Base-by-base conservation (phyloP, 2,329 filamentous ascomycete genomes). In the Leptographium procerum region DNA sequence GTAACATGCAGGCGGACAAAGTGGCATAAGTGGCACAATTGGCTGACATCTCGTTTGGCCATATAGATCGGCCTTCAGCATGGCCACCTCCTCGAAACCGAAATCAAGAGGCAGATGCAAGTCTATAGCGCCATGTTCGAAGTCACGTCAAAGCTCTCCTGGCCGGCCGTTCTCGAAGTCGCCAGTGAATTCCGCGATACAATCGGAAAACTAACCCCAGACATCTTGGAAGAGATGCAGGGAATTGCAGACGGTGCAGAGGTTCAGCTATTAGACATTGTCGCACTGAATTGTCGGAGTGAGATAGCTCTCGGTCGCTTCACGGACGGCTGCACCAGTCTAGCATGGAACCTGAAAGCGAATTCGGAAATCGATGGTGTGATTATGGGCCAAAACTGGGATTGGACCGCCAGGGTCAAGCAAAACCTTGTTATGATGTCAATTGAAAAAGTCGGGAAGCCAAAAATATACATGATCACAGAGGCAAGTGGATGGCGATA, bases 221-320 rank as follows among this genome's bases (percentile, higher is more conserved):
- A 54, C 6, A 47, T 57, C 8, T 26, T 61, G 10, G 66, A 67
- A 19, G 77, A 80, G 61, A 75, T 78, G 63, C 66, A 68, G 56
- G 57, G 57, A 14, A 73, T 84, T 47, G 79, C 81, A 0, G 72
- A 77, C 1, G 81, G 81, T 2, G 72, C 79, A 0, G 67, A 65
- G 0, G 66, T 74, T 9, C 62, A 71, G 0, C 63, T 83, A 1
- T 65, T 78, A 3, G 78, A 82, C 53, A 75, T 84, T 19, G 65
- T 84, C 2, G 78, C 80, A 3, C 67, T 84, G 14, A 84, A 84
- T 57, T 75, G 81, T 6, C 72, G 80, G 1, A 81, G 77, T 0
- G 80, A 83, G 67, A 82, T 83, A 61, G 73, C 73, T 2, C 82
- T 84, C 58, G 80, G 81, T 0, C 67, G 81, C 16, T 83, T 80